phyloP scores from a whole-genome alignment of 345 rosid species.

The Citrus cavaleriei region DNA sequence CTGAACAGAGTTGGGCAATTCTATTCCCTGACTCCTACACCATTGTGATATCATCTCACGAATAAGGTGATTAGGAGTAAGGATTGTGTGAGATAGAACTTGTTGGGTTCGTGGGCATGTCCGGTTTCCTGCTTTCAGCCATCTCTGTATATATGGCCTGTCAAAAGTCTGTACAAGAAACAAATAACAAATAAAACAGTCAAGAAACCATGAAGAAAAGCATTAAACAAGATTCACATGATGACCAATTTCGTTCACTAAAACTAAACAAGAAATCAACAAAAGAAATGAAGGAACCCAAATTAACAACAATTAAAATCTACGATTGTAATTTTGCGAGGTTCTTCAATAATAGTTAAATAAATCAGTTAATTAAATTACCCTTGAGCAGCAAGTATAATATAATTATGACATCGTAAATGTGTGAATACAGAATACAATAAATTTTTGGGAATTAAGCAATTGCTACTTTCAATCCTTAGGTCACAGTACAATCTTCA shows the following conservation, averaged over 20 bases:
- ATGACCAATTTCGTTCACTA: not conserved
- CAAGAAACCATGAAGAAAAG: constrained; percentile 2
- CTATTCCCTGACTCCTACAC: constrained; percentile 64
- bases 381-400: not conserved
- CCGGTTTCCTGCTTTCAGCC: constrained; percentile 77
- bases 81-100: constrained; percentile 67
- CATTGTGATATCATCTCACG: constrained; percentile 80
- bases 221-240: not conserved
- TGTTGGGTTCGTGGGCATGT: constrained; percentile 87
- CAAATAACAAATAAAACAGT: constrained; percentile 2
- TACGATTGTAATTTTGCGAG: too few relatives aligned
- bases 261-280: not conserved
- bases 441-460: not conserved
- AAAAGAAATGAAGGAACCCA: not conserved
- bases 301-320: not conserved
- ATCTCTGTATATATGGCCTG: constrained; percentile 69
- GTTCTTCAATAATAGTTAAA: not conserved
- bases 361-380: not conserved
- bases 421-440: not conserved
- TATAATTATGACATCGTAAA: not conserved
- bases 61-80: constrained; percentile 70
- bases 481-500: not conserved
- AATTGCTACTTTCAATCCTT: constrained; percentile 5
- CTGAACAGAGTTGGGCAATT: constrained; percentile 33
- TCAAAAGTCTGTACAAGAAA: constrained; percentile 73